Base-by-base conservation (phyloP, 495 filamentous ascomycete genomes). In the Tuber magnatum region DNA sequence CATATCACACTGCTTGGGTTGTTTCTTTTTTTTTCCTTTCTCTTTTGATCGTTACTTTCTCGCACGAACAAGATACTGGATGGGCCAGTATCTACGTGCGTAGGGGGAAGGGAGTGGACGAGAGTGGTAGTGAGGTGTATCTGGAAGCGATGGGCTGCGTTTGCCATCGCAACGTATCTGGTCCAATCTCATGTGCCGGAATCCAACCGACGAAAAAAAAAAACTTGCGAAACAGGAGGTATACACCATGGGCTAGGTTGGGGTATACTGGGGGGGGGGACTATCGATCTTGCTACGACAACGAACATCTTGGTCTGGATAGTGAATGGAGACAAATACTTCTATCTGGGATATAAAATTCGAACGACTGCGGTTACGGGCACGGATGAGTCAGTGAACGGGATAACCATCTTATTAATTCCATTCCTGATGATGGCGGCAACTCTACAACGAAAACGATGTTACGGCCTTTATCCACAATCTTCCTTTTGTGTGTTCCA, bases 1-100 rank as follows among this genome's bases (percentile, higher is more conserved):
- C 35, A 73, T 48, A 65, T 79, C 72, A 73, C 51, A 68, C 72
- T 79, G 72, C 76, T 73, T 65, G 56, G 56, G 76, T 79, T 73
- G 69, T 74, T 79, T 75, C 44, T 43, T 73, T 77, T 77, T 70
- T 32, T 40, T 40, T 72, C 72, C 46, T 46, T 48, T 68, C n/a
- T 72, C 72, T 65, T 46, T 48, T 68, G 76, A 72, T 78, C 68
- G 72, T 72, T 78, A 68, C 76, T 79, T 61, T 78, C 77, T 71
- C 68, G 72, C 77, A 32, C 51, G 28, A 28, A 56, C 51, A 28
- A 28, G 51, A 28, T 56, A 32, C 51, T n/a, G n/a, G n/a, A 61
- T 61, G 51, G 24, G 51, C n/a, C 10, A 32, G n/a, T 61, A 32
- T 61, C 51, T 77, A 68, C 72, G 77, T 79, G 76, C 72, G 78